phyloP scores from a whole-genome alignment of 139 green algal species.

The Chlorella sp. region DNA sequence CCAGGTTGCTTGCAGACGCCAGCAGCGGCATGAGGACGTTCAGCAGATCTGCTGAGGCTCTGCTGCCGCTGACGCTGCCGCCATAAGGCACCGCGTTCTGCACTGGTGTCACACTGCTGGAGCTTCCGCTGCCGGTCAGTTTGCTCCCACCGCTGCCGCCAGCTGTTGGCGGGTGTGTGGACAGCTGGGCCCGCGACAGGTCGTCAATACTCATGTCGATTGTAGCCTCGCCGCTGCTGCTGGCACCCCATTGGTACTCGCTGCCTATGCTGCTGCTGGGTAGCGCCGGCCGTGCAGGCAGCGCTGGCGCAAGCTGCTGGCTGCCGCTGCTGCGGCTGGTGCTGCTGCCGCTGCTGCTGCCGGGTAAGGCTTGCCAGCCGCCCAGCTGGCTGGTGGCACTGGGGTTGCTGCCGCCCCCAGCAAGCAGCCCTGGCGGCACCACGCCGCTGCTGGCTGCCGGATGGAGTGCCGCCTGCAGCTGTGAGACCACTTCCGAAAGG shows the following conservation, averaged over 20 bases:
- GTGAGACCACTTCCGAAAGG: conserved; percentile 63
- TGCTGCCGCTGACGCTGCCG: conserved; percentile 1
- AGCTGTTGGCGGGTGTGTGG: background rate
- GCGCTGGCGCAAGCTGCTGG: background rate
- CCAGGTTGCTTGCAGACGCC: conserved; percentile 38
- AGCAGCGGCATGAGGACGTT: conserved; percentile 45
- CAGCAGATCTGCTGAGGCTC: conserved; percentile 20
- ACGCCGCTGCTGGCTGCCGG: background rate
- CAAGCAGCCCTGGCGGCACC: conserved; percentile 8
- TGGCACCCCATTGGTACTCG: conserved; percentile 23
- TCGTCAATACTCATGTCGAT: conserved; percentile 14
- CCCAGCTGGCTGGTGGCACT: background rate
- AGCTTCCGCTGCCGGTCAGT: background rate
- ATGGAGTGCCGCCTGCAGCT: conserved; percentile 58
- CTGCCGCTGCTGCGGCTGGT: background rate
- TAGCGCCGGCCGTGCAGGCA: conserved; percentile 14
- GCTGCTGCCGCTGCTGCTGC: background rate
- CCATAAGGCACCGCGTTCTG: too few relatives aligned
- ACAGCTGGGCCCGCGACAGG: background rate
- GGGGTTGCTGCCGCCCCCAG: background rate
- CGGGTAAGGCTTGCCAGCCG: background rate
- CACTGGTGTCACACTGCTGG: background rate
- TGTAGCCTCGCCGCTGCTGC: background rate
- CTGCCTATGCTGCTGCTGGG: conserved; percentile 39
- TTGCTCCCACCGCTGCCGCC: background rate